A percentile compares a stretch with the other conserved stretches of the same genome.
Evolutionary conservation across 2,329 filamentous ascomycete species (phyloP).

Genomic region (Fusarium mundagurra): DNA sequence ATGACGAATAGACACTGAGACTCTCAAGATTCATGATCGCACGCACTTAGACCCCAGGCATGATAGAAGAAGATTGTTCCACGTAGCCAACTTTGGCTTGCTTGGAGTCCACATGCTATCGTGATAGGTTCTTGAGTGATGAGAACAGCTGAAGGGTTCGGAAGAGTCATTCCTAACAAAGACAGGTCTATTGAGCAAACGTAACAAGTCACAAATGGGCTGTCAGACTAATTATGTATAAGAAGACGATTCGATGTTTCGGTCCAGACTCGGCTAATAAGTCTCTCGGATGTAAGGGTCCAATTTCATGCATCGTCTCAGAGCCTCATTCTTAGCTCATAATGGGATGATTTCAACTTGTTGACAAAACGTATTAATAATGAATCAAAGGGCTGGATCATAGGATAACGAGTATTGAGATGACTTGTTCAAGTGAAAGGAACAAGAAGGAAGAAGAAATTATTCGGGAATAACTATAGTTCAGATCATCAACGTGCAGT

Average conservation of each 20-base stretch:
- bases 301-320: constrained; percentile 11
- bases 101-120: not conserved
- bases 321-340: not conserved
- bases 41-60: too few species aligned
- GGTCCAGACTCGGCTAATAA: constrained; percentile 42
- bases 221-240: not conserved
- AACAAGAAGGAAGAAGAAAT: not conserved
- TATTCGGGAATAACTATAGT: not conserved
- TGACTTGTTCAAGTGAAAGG: rapidly evolving
- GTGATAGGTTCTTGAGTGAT: not conserved
- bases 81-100: not conserved
- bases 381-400: too few species aligned
- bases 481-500: not conserved
- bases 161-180: not conserved
- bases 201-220: constrained; percentile 5
- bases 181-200: not conserved
- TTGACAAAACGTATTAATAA: not conserved
- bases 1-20: not conserved
- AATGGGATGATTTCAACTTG: not conserved
- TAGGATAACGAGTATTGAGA: not conserved
- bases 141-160: not conserved
- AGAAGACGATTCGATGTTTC: constrained; percentile 31
- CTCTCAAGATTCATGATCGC: not conserved
- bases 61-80: not conserved
- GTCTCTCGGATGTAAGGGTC: constrained; percentile 38